A percentile compares a stretch with the other conserved stretches of the same genome.
Evolutionary conservation across 2,329 filamentous ascomycete genomes (phyloP).

Genomic region (Xylaria sp.): DNA sequence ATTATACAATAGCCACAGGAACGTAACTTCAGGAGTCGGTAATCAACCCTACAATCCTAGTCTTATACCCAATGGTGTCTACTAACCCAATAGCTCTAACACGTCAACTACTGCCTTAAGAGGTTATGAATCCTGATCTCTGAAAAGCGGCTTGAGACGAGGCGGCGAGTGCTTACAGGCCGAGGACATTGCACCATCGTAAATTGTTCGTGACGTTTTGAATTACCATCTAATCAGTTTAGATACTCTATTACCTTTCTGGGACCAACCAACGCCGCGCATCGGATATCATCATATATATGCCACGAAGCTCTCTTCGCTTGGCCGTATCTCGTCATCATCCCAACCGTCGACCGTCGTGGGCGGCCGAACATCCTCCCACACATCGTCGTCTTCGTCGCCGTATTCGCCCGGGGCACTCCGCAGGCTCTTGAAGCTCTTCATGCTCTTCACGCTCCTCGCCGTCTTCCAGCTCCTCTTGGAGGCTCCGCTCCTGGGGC

Average conservation of each 20-base stretch:
- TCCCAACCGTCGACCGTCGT: slow-evolving; percentile 33
- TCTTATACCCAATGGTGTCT: neutral
- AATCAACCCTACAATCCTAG: neutral
- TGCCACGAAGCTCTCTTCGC: slow-evolving; percentile 35
- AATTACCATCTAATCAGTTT: neutral
- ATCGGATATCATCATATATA: slow-evolving; percentile 33
- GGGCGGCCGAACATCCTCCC: slow-evolving; percentile 36
- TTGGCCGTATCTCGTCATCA: slow-evolving; percentile 19
- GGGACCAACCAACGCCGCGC: neutral
- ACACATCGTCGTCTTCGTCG: slow-evolving; percentile 34
- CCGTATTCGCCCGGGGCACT: slow-evolving; percentile 25
- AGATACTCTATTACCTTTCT: neutral
- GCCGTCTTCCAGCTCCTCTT: slow-evolving; percentile 27
- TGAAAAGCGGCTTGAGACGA: neutral
- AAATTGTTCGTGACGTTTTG: neutral
- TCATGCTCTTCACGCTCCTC: slow-evolving; percentile 27
- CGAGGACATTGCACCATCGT: neutral
- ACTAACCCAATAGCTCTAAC: neutral
- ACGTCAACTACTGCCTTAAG: too few relatives aligned
- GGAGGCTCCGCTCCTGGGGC: slow-evolving; percentile 14
- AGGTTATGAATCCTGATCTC: too few relatives aligned
- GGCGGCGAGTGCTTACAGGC: neutral
- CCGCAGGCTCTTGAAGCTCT: slow-evolving; percentile 28
- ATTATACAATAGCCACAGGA: neutral
- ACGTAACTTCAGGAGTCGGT: neutral